Percentiles rank a stretch among this genome's conserved stretches.
Evolutionary conservation across 2,329 filamentous ascomycete genomes (phyloP).

Genomic region (Graphilbum ipis-grandicollis): DNA sequence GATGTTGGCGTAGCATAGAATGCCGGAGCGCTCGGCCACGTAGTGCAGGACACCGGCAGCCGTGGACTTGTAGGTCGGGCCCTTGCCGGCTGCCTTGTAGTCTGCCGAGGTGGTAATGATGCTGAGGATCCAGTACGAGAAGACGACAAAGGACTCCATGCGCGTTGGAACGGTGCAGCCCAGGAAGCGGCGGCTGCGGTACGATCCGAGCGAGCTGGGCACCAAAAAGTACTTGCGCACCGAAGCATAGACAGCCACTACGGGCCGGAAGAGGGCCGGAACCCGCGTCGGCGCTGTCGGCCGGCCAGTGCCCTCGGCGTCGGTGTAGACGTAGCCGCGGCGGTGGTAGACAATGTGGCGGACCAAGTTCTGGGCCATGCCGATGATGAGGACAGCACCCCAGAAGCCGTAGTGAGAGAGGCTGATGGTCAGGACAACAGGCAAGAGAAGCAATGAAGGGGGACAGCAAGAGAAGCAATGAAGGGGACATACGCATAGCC

Average conservation of each 20-base stretch:
- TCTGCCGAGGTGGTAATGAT: conserved; percentile 4
- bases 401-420: conserved; percentile 3
- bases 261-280: neutral
- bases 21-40: conserved; percentile 10
- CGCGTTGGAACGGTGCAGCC: conserved; percentile 10
- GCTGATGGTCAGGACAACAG: neutral
- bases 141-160: conserved; percentile 7
- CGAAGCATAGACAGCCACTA: neutral
- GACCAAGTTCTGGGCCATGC: neutral
- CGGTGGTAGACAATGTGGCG: neutral
- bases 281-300: neutral
- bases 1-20: conserved; percentile 7
- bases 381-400: conserved; percentile 1
- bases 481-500: neutral
- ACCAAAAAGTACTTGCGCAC: conserved; percentile 6
- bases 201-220: conserved; percentile 6
- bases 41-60: conserved; percentile 7
- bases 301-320: neutral
- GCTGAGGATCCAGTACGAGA: conserved; percentile 7
- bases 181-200: conserved; percentile 6
- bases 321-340: neutral
- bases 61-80: neutral
- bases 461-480: neutral
- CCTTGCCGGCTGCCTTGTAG: neutral
- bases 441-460: no score